Percentiles rank a stretch among this genome's conserved stretches.
Evolutionary conservation across 2,329 filamentous ascomycete species (phyloP).

Genomic region (Aspergillus tamarii): DNA sequence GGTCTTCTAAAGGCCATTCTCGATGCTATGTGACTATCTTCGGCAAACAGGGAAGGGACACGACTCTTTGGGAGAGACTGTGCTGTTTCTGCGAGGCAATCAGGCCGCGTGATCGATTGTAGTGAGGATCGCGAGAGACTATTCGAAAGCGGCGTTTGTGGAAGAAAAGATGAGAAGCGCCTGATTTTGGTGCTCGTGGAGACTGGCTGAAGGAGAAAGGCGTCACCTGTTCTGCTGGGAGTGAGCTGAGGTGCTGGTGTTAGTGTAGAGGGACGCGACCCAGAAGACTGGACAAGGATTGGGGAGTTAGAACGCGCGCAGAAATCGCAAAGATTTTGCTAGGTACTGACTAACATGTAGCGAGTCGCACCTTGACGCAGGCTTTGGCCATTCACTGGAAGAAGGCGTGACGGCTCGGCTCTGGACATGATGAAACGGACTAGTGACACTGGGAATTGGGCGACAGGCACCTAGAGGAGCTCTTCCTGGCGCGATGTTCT

Average conservation of each 20-base stretch:
- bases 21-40: background rate
- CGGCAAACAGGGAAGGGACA: too few relatives aligned
- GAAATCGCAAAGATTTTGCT: background rate
- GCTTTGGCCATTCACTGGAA: constrained; percentile 12
- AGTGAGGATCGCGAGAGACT: background rate
- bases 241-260: background rate
- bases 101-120: background rate
- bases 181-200: too few relatives aligned
- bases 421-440: background rate
- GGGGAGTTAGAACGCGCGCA: background rate
- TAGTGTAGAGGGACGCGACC: background rate
- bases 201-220: background rate
- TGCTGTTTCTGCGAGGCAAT: background rate
- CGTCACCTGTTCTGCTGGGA: background rate
- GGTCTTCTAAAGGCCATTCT: background rate
- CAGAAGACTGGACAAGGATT: background rate
- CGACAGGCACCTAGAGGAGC: constrained; percentile 17
- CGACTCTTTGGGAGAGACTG: background rate
- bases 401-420: background rate
- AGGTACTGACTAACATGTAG: background rate
- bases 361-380: background rate
- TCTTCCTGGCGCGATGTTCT: constrained; percentile 20
- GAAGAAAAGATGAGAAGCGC: background rate
- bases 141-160: background rate
- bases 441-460: background rate